Conservation (phyloP, 345 rosid genomes). For the Heritiera fomes region DNA sequence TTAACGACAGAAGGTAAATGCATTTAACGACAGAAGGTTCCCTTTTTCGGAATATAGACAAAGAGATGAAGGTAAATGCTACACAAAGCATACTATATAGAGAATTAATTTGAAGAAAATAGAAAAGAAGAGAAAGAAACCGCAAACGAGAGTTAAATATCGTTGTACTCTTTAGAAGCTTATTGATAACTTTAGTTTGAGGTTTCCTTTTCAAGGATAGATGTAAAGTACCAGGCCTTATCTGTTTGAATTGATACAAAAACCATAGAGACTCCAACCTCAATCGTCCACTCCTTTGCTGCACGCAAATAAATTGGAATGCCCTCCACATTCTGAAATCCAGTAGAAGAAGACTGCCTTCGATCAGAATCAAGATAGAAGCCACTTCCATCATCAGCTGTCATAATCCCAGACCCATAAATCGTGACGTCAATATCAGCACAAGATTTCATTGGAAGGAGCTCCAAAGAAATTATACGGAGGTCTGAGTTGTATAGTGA, state of each 20-base stretch:
- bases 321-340: too few species aligned
- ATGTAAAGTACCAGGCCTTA: slow-evolving; percentile 61
- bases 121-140: too few species aligned
- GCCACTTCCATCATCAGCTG: slow-evolving; percentile 66
- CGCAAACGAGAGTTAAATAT: too few species aligned
- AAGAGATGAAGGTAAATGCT: too few species aligned
- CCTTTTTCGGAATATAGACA: too few species aligned
- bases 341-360: slow-evolving; percentile 40
- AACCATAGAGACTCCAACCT: slow-evolving; percentile 61
- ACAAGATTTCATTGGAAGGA: slow-evolving; percentile 74
- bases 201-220: too few species aligned
- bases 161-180: too few species aligned
- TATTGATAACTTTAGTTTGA: not conserved
- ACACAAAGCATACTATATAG: too few species aligned
- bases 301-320: slow-evolving; percentile 28
- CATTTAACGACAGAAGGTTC: too few species aligned
- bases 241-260: slow-evolving; percentile 72
- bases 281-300: slow-evolving; percentile 87
- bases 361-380: slow-evolving; percentile 45
- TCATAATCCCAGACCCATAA: slow-evolving; percentile 74
- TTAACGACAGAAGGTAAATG: too few species aligned
- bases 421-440: slow-evolving; percentile 71
- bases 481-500: slow-evolving; percentile 75
- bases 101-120: too few species aligned
- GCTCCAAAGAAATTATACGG: slow-evolving; percentile 73